Conservation (phyloP, 441 rosid species). For the Dalechampia spathulata region DNA sequence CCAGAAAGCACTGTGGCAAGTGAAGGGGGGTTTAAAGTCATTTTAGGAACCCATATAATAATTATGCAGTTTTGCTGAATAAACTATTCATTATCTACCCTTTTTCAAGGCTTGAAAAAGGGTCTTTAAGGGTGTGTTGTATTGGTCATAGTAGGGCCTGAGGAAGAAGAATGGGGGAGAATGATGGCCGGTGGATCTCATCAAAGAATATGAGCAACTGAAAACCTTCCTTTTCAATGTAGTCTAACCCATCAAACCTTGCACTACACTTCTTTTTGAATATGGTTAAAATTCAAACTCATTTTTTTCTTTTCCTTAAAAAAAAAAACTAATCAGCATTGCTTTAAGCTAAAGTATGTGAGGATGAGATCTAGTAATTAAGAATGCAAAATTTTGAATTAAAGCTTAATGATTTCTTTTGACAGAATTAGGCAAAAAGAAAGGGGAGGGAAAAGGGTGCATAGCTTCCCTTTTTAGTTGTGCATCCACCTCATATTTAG, state of each 20-base stretch:
- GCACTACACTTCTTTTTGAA: slow-evolving; percentile 26
- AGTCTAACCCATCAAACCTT: slow-evolving; percentile 28
- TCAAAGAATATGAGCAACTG: slow-evolving; percentile 3
- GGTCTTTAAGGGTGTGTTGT: slow-evolving; percentile 5
- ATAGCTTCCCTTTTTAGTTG: slow-evolving; percentile 1
- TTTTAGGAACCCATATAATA: too few relatives aligned
- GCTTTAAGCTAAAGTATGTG: slow-evolving; percentile 45
- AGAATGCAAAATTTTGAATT: slow-evolving; percentile 11
- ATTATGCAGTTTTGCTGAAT: too few relatives aligned
- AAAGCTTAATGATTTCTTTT: slow-evolving; percentile 4
- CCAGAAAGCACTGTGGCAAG: too few relatives aligned
- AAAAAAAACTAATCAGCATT: slow-evolving; percentile 15
- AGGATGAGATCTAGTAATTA: slow-evolving; percentile 22
- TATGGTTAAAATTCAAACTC: too few relatives aligned
- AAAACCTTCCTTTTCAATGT: slow-evolving; percentile 4
- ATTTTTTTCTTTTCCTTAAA: neutral
- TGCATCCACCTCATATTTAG: slow-evolving; percentile 10
- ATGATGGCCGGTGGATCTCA: slow-evolving; percentile 16
- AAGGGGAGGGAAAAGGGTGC: too few relatives aligned
- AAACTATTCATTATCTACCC: too few relatives aligned
- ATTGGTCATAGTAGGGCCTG: slow-evolving; percentile 17
- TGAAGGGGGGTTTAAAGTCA: too few relatives aligned
- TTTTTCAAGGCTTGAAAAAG: neutral
- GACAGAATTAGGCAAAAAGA: slow-evolving; percentile 5
- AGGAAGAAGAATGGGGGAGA: neutral